phyloP scores from a whole-genome alignment of 352 stramenopile species.

The Phytophthora citricola region DNA sequence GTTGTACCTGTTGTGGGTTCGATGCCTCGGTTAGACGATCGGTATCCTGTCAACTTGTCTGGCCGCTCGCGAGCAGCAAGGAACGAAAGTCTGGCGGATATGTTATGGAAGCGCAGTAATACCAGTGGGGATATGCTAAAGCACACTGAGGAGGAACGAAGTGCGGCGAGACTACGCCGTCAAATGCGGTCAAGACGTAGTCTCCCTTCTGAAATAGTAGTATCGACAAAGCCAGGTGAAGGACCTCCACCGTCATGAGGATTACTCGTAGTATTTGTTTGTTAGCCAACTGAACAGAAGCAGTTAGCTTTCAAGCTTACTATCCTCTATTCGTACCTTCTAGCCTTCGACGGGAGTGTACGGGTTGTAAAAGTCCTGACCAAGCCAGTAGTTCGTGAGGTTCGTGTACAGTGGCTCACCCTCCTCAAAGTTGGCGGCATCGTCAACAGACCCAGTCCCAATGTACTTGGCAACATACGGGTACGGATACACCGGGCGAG shows the following conservation, averaged over 20 bases:
- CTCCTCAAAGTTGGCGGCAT: conserved; percentile 32
- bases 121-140: conserved; percentile 2
- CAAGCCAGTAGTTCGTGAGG: conserved; percentile 33
- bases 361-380: not conserved
- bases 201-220: no score
- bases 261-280: no score
- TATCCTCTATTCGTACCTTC: no score
- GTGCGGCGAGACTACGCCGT: not conserved
- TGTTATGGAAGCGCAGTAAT: conserved; percentile 20
- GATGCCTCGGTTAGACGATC: not conserved
- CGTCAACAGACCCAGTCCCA: conserved; percentile 25
- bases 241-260: no score
- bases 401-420: conserved; percentile 38
- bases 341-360: no score
- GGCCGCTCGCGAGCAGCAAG: conserved; percentile 6
- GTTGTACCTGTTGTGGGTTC: not conserved
- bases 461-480: conserved; percentile 36
- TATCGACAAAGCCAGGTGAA: no score
- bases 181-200: not conserved
- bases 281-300: no score
- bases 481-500: conserved; percentile 22
- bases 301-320: no score
- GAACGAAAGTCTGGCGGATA: conserved; percentile 12
- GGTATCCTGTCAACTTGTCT: conserved; percentile 8
- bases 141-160: conserved; percentile 3